phyloP scores from a whole-genome alignment of 805 yeast species.

The Metschnikowia sp. region DNA sequence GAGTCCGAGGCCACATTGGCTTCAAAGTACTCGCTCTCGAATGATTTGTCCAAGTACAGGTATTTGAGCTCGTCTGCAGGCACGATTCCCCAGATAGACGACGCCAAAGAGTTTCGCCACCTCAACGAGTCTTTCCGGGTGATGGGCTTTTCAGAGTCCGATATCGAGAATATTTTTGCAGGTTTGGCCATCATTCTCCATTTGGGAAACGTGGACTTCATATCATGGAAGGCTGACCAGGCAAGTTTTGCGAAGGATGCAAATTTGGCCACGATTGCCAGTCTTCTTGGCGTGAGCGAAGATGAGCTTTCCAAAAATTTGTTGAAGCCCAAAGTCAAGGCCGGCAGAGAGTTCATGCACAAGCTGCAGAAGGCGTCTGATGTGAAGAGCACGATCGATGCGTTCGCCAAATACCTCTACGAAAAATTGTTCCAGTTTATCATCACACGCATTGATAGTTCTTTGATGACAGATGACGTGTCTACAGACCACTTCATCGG shows the following conservation, averaged over 20 bases:
- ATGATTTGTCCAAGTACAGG: conserved; percentile 40
- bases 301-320: conserved; percentile 54
- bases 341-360: conserved; percentile 82
- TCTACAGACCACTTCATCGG: conserved; percentile 43
- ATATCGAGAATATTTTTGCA: conserved; percentile 56
- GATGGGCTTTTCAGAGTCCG: conserved; percentile 63
- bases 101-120: conserved; percentile 60
- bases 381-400: conserved; percentile 78
- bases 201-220: conserved; percentile 80
- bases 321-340: conserved; percentile 78
- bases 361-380: conserved; percentile 78
- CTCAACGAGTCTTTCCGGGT: conserved; percentile 64
- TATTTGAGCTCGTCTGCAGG: conserved; percentile 54
- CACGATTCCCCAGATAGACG: conserved; percentile 72
- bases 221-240: conserved; percentile 66
- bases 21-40: conserved; percentile 39
- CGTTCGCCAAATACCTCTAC: conserved; percentile 81
- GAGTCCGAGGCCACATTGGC: conserved; percentile 46
- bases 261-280: conserved; percentile 49
- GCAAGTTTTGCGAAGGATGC: conserved; percentile 59
- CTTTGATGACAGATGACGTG: conserved; percentile 35
- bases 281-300: conserved; percentile 60
- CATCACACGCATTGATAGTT: conserved; percentile 71
- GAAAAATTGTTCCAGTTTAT: conserved; percentile 78
- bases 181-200: conserved; percentile 74